Evolutionary conservation across 2,329 filamentous ascomycete species (phyloP), one percentile per base, ranked within the genome.

Genomic region (Fonsecaea multimorphosa): DNA sequence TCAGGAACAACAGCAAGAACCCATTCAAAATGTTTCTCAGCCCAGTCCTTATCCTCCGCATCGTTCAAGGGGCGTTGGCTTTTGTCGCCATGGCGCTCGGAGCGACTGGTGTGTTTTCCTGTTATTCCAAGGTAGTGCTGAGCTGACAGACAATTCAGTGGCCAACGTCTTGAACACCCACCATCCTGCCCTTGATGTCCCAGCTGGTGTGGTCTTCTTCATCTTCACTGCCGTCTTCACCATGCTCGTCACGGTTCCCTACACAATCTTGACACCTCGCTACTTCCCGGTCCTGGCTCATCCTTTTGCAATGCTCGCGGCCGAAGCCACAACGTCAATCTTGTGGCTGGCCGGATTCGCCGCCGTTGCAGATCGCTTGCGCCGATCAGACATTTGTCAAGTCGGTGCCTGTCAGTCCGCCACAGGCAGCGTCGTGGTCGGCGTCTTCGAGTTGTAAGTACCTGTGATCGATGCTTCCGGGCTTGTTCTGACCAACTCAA

Each of bases 341-440:
- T 96, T 96, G 82, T 97, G 93, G 93, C 95, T 97, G 74, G 89
- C 90, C 0, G 92, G 92, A 6, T 90, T 92, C 73, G 88, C 96
- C 70, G 91, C 92, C 0, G 49, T 69, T 7, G 92, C 90, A 0
- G 89, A 87, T 22, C 82, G 83, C 62, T 78, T 92, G 64, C 85
- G 85, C 60, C 82, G 85, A 16, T 80, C 86, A 0, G 78, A 75
- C 8, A 80, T 84, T 63, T 88, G 87, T 74, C 82, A 79, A 49
- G 80, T 82, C 49, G 80, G 77, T 19, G 82, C 81, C 16, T 93
- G 91, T 76, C 81, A 82, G 52, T 80, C 85, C 11, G 79, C 85
- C 8, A 86, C 90, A 78, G 82, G 82, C 16, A 80, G 79, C 4
- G 77, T 78, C 19, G 80, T 81, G 2, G 82, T 84, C 73, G 80